Conservation (phyloP, 805 yeast species). For the Metschnikowia colocasiae region DNA sequence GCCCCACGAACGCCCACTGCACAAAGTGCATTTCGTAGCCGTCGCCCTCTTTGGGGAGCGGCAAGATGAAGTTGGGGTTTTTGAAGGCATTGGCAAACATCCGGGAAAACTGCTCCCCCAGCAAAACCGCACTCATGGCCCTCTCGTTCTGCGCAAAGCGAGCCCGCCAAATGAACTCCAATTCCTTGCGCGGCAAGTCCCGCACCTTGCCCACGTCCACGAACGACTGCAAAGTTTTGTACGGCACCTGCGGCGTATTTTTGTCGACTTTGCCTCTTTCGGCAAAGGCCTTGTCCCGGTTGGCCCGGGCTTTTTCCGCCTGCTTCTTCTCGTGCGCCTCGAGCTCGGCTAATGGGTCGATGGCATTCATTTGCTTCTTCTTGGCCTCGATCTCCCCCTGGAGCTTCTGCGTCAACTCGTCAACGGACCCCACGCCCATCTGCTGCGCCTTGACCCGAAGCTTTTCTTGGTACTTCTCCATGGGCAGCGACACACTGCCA, state of each 20-base stretch:
- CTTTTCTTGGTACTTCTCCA: slow-evolving; percentile 27
- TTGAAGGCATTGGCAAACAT: slow-evolving; percentile 63
- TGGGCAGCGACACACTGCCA: not conserved
- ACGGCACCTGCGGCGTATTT: slow-evolving; percentile 45
- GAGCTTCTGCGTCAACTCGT: slow-evolving; percentile 58
- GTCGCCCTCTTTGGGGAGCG: slow-evolving; percentile 63
- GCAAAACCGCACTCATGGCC: slow-evolving; percentile 62
- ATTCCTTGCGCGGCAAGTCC: slow-evolving; percentile 54
- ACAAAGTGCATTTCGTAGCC: slow-evolving; percentile 83
- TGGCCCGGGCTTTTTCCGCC: slow-evolving; percentile 22
- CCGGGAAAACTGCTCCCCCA: slow-evolving; percentile 54
- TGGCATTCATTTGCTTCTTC: slow-evolving; percentile 52
- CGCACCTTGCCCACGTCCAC: slow-evolving; percentile 64
- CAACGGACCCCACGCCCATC: slow-evolving; percentile 40
- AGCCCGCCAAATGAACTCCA: slow-evolving; percentile 86
- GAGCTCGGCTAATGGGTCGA: slow-evolving; percentile 70
- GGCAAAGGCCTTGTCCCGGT: slow-evolving; percentile 20
- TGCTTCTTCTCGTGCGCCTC: slow-evolving; percentile 50
- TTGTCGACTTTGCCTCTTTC: slow-evolving; percentile 32
- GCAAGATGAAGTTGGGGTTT: slow-evolving; percentile 84
- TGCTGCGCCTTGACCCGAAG: slow-evolving; percentile 34
- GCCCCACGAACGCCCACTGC: slow-evolving; percentile 90
- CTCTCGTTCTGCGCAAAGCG: slow-evolving; percentile 63
- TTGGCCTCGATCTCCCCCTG: slow-evolving; percentile 57
- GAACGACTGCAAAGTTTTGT: slow-evolving; percentile 67